Conservation (phyloP, 73 alveolate species). For the Uronychia setigera region DNA sequence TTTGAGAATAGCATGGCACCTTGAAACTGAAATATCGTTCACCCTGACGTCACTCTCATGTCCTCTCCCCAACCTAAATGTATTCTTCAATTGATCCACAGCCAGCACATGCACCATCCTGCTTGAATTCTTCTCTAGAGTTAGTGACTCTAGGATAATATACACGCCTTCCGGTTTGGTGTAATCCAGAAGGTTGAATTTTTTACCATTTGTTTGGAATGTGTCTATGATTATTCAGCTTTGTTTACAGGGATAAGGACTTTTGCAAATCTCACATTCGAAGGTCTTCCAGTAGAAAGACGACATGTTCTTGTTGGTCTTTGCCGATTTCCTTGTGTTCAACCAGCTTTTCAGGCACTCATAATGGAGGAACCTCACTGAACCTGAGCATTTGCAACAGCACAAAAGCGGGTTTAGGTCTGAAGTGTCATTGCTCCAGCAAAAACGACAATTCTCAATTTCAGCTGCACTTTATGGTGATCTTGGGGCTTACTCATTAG, state of each 20-base stretch:
- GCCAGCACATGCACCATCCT: slow-evolving; percentile 59
- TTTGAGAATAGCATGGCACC: slow-evolving; percentile 79
- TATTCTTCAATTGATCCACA: slow-evolving; percentile 18
- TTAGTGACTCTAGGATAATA: slow-evolving; percentile 55
- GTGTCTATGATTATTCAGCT: neutral
- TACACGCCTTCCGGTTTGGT: slow-evolving; percentile 49
- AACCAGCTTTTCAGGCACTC: slow-evolving; percentile 86
- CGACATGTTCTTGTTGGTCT: slow-evolving; percentile 55
- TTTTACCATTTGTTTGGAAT: slow-evolving; percentile 34
- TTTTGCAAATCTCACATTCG: slow-evolving; percentile 88
- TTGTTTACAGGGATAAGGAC: slow-evolving; percentile 76
- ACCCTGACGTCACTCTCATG: slow-evolving; percentile 84
- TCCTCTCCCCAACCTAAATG: slow-evolving; percentile 78
- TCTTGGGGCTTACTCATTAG: neutral
- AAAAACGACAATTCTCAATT: slow-evolving; percentile 57
- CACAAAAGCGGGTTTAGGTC: slow-evolving; percentile 84
- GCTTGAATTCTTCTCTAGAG: slow-evolving; percentile 63
- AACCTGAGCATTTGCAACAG: slow-evolving; percentile 92
- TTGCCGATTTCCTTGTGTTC: slow-evolving; percentile 56
- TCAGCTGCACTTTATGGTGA: neutral
- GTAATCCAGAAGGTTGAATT: slow-evolving; percentile 52
- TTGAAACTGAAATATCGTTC: slow-evolving; percentile 84
- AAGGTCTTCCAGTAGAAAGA: slow-evolving; percentile 75
- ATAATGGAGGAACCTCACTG: slow-evolving; percentile 84
- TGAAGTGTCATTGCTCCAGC: slow-evolving; percentile 69